Base-by-base conservation (phyloP, 768 basidiomycete genomes). In the Saitozyma sp. region DNA sequence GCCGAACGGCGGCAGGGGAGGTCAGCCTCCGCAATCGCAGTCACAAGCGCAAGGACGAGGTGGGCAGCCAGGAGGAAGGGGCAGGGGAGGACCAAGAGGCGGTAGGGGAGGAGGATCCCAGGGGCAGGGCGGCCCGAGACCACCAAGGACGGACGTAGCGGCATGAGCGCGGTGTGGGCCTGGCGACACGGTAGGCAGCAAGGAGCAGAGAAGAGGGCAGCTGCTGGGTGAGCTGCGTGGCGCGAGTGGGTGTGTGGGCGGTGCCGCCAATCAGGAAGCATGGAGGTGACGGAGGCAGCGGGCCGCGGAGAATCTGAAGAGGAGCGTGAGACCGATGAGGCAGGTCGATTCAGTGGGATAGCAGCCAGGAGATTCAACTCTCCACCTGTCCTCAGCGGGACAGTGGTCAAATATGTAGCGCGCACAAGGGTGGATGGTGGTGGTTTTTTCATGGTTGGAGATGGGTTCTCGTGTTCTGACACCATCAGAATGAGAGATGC, bases 301-400 rank as follows among this genome's bases (percentile, higher is more conserved):
- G n/a, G n/a, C n/a, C n/a, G n/a, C n/a, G 45, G n/a, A 13, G 45
- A 17, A 6, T 11, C 2, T 2, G 13, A 46, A 17, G 11, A 46
- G 6, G 45, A 46, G 13, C 45, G 6, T 17, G 45, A 46, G 45
- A 29, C 29, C 45, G 45, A 46, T 2, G 45, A 46, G 45, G 2
- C 13, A 6, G 45, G 45, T 17, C n/a, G 2, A 46, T 11, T 2
- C 3, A 19, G 43, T 48, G 6, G 61, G 61, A 57, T 50, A 37
- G 53, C 40, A 50, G 56, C 61, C 61, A 8, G 64, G 61, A 62
- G 64, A 66, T 66, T 66, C 64, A 66, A 66, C 64, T 66, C 64
- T 66, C 19, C 64, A 54, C 39, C 29, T 60, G 45, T 8, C 10
- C 55, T 42, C 51, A 41, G 38, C 10, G 9, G n/a, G 49, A 16